Conservation (phyloP, 2,329 filamentous ascomycete species). For the Penicillium sp. region DNA sequence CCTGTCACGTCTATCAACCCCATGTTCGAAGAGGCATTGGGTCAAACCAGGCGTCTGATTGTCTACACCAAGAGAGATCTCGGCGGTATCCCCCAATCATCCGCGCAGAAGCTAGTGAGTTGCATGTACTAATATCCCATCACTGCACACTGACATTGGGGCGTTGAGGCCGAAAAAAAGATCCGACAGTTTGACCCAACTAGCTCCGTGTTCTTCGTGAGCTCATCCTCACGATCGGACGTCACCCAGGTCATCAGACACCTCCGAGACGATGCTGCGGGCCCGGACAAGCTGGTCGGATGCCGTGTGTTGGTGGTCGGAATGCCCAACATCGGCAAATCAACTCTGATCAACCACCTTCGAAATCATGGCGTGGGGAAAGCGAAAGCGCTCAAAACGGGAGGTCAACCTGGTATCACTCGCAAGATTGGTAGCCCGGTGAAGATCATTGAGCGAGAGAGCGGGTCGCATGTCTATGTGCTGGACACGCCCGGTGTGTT, state of each 20-base stretch:
- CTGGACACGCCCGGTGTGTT: slow-evolving; percentile 95
- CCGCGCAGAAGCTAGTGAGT: slow-evolving; percentile 43
- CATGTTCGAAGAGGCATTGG: slow-evolving; percentile 74
- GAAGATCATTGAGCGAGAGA: slow-evolving; percentile 65
- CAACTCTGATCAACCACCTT: slow-evolving; percentile 84
- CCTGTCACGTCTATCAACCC: slow-evolving; percentile 89
- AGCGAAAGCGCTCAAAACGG: slow-evolving; percentile 75
- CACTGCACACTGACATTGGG: slow-evolving; percentile 1
- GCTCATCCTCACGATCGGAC: slow-evolving; percentile 31
- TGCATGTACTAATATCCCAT: not conserved
- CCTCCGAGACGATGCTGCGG: slow-evolving; percentile 30
- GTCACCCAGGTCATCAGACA: slow-evolving; percentile 34
- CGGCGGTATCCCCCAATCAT: slow-evolving; percentile 48
- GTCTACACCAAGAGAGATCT: slow-evolving; percentile 91
- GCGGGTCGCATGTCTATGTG: slow-evolving; percentile 68
- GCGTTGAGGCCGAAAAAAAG: slow-evolving; percentile 31
- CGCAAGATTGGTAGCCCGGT: slow-evolving; percentile 79
- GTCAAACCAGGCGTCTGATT: slow-evolving; percentile 70
- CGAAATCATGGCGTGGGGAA: slow-evolving; percentile 64
- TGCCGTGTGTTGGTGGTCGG: slow-evolving; percentile 83
- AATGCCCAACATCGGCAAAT: slow-evolving; percentile 98
- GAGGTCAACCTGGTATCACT: slow-evolving; percentile 84
- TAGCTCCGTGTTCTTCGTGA: slow-evolving; percentile 38
- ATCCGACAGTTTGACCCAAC: slow-evolving; percentile 36
- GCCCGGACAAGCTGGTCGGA: slow-evolving; percentile 63